Percentiles rank a stretch among this genome's conserved stretches.
These are phyloP conservation scores for Taiozyma sp. DNA, from an alignment of 1,139 yeast genomes.

Conservation along the genomic window DNA sequence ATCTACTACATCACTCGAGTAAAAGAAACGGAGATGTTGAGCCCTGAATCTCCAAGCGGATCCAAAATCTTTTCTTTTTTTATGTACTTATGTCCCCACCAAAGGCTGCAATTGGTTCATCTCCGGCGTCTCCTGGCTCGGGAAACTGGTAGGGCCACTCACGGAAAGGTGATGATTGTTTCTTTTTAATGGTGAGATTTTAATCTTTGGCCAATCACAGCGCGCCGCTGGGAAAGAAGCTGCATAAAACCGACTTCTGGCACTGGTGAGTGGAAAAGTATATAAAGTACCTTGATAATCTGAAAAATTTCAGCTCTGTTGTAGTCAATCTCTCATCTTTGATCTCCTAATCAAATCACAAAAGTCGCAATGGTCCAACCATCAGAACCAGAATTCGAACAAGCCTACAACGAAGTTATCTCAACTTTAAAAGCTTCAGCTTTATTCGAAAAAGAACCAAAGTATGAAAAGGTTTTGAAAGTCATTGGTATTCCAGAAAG, in stretches of 20 bases:
- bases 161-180: neutral
- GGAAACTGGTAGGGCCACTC: neutral
- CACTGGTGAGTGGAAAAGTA: neutral
- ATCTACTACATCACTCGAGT: no score
- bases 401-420: slow-evolving; percentile 93
- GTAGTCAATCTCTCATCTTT: neutral
- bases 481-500: slow-evolving; percentile 96
- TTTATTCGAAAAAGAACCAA: slow-evolving; percentile 83
- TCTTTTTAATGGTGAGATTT: neutral
- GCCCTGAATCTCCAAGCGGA: no score
- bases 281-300: neutral
- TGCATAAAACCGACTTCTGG: slow-evolving; percentile 2
- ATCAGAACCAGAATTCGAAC: slow-evolving; percentile 96
- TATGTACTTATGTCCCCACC: neutral
- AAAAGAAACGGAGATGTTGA: neutral
- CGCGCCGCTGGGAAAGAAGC: neutral
- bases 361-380: slow-evolving; percentile 26
- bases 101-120: neutral
- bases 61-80: no score
- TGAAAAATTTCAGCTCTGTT: neutral
- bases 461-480: slow-evolving; percentile 83
- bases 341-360: neutral
- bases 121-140: neutral
- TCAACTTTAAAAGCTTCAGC: slow-evolving; percentile 89
- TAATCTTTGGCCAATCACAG: slow-evolving; percentile 11